phyloP scores from a whole-genome alignment of 257 asterid species.

The Solanum tarapatanum region DNA sequence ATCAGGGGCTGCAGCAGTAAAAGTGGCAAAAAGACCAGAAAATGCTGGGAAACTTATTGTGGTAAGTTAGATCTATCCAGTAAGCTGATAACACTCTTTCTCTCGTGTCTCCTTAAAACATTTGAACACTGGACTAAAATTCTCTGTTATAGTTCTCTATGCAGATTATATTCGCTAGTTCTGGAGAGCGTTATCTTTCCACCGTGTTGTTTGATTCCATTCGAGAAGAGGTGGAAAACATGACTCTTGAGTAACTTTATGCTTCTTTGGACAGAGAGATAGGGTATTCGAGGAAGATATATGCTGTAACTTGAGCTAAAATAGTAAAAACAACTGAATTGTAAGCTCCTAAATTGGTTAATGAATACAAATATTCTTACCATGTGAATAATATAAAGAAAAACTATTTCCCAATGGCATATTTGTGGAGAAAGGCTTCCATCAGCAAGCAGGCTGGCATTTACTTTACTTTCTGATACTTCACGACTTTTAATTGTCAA shows the following conservation, averaged over 20 bases:
- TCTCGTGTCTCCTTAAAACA: neutral
- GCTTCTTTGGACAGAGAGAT: neutral
- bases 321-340: neutral
- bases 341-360: neutral
- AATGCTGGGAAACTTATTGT: slow-evolving; percentile 45
- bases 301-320: neutral
- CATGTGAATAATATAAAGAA: neutral
- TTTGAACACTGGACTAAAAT: neutral
- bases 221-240: slow-evolving; percentile 28
- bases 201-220: slow-evolving; percentile 39
- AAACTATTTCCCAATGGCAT: neutral
- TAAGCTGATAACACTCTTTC: neutral
- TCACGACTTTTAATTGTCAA: neutral
- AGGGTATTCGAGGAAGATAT: neutral
- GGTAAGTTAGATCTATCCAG: slow-evolving; percentile 16
- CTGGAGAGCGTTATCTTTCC: slow-evolving; percentile 52
- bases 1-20: slow-evolving; percentile 51
- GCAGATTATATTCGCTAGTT: slow-evolving; percentile 30
- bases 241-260: slow-evolving; percentile 6
- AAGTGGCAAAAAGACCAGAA: slow-evolving; percentile 37
- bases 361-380: neutral
- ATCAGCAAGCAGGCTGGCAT: neutral
- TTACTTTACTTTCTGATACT: neutral
- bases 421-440: neutral
- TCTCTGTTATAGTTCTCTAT: neutral